Conservation (phyloP, 208 protist species). For the Acanthamoeba comandoni region DNA sequence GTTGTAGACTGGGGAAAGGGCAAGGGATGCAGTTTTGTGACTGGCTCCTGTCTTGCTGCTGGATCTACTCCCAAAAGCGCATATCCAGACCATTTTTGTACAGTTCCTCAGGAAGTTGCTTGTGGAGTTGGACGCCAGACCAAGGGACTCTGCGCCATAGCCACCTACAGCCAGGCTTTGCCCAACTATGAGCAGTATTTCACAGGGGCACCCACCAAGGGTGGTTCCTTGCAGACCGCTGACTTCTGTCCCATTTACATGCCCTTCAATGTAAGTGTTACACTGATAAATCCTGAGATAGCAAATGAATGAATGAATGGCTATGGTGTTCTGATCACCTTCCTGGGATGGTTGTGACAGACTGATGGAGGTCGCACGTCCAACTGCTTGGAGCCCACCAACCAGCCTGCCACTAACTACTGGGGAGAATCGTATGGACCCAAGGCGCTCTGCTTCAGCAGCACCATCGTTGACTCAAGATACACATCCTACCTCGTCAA, state of each 20-base stretch:
- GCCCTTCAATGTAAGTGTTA: no score
- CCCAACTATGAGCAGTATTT: not conserved
- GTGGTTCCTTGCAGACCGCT: no score
- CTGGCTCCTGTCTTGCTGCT: not conserved
- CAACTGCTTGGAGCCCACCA: not conserved
- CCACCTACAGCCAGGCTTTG: not conserved
- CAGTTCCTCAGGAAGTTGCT: not conserved
- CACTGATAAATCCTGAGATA: no score
- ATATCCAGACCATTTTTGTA: no score
- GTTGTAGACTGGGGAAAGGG: not conserved
- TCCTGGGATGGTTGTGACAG: no score
- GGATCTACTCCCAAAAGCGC: no score
- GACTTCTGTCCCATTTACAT: no score
- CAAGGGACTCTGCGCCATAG: not conserved
- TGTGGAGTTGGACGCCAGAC: not conserved
- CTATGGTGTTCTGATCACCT: no score
- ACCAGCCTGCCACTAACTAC: slow-evolving; percentile 26
- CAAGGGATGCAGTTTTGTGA: not conserved
- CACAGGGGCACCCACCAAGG: no score
- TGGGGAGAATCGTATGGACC: slow-evolving; percentile 54
- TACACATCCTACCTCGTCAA: not conserved
- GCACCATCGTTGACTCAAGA: slow-evolving; percentile 9
- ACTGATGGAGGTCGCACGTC: no score
- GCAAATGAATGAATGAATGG: no score
- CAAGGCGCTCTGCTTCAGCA: slow-evolving; percentile 17